A percentile compares a stretch with the other conserved stretches of the same genome.
Conservation (phyloP, 2,329 filamentous ascomycete genomes). For the Xenoacremonium recifei region DNA sequence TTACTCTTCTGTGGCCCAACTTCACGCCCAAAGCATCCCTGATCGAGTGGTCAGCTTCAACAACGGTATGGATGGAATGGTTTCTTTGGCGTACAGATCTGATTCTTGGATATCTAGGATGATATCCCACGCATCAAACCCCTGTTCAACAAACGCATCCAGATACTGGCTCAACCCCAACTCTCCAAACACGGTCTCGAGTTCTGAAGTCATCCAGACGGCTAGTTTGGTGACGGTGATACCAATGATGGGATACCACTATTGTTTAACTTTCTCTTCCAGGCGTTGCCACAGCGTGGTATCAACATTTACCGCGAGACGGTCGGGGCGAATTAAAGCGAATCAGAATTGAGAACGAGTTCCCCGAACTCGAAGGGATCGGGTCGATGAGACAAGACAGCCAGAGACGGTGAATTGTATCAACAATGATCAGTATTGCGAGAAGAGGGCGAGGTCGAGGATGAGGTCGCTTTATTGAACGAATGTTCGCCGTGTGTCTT, state of each 20-base stretch:
- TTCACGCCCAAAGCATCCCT: conserved; percentile 76
- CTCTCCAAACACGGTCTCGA: conserved; percentile 67
- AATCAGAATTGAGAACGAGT: conserved; percentile 4
- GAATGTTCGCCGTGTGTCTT: too few relatives aligned
- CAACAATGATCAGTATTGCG: too few relatives aligned
- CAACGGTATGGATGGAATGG: neutral
- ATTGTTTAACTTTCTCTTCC: neutral
- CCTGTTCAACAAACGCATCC: conserved; percentile 69
- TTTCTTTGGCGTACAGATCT: conserved; percentile 61
- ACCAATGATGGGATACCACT: conserved; percentile 7
- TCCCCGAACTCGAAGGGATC: too few relatives aligned
- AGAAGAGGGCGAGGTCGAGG: too few relatives aligned
- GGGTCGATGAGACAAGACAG: too few relatives aligned
- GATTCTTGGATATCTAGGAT: conserved; percentile 82
- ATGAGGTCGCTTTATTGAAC: too few relatives aligned
- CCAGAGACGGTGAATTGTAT: too few relatives aligned
- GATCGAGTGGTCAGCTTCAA: conserved; percentile 7
- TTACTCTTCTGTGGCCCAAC: conserved; percentile 75
- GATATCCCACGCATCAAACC: conserved; percentile 83
- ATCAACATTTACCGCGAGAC: conserved; percentile 6
- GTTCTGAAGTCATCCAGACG: conserved; percentile 50
- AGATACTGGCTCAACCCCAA: conserved; percentile 79
- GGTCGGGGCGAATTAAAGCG: neutral
- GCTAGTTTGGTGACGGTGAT: too few relatives aligned
- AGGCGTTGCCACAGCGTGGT: neutral